Evolutionary conservation across 495 filamentous ascomycete genomes (phyloP).

Genomic region (Pseudomonodictys pantanalensis): DNA sequence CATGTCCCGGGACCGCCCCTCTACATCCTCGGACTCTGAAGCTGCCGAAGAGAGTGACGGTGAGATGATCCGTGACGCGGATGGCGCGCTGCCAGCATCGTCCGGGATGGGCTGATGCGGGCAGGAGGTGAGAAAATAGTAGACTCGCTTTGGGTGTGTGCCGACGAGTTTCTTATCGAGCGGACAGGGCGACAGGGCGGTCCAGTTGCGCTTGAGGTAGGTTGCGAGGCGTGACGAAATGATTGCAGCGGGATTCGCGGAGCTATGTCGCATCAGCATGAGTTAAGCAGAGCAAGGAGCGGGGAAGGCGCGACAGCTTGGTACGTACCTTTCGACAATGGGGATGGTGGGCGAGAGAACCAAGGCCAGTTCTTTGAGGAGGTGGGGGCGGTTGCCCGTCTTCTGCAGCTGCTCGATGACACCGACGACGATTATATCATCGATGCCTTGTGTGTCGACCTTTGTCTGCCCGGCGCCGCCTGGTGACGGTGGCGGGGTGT

Average conservation of each 20-base stretch:
- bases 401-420: constrained; percentile 88
- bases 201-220: constrained; percentile 89
- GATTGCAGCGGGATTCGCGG: constrained; percentile 90
- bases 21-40: constrained; percentile 68
- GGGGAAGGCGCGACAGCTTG: constrained; percentile 4
- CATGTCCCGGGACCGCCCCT: constrained; percentile 67
- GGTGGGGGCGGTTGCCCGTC: constrained; percentile 87
- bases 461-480: constrained; percentile 53
- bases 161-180: constrained; percentile 88
- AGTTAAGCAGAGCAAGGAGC: neutral
- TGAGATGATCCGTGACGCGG: constrained; percentile 65
- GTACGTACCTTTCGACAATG: constrained; percentile 83
- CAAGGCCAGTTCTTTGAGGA: constrained; percentile 89
- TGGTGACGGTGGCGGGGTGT: constrained; percentile 88
- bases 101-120: constrained; percentile 78
- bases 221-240: constrained; percentile 86
- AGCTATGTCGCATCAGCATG: constrained; percentile 55
- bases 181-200: constrained; percentile 75
- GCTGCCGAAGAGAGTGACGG: constrained; percentile 77
- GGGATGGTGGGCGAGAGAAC: constrained; percentile 72
- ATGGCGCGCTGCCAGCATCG: constrained; percentile 44
- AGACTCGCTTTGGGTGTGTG: constrained; percentile 89
- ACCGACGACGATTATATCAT: constrained; percentile 90
- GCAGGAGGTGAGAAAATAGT: constrained; percentile 87
- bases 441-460: constrained; percentile 84